A percentile compares a stretch with the other conserved stretches of the same genome.
These are phyloP conservation scores for Colletotrichum cordylinicola DNA, from an alignment of 2,329 filamentous ascomycete species.

Conservation along the genomic window DNA sequence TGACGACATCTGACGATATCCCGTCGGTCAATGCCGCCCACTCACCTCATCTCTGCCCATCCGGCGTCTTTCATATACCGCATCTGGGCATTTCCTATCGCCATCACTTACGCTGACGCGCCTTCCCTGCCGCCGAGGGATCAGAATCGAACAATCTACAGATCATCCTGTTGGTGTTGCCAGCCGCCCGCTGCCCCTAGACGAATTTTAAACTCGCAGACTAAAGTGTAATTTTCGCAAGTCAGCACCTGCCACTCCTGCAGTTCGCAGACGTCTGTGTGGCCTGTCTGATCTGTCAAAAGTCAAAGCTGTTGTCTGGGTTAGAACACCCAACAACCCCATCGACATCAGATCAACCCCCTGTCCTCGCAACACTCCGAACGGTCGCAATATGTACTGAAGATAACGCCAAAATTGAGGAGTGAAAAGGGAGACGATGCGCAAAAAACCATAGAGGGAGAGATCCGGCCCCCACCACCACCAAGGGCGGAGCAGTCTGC, in stretches of 20 bases:
- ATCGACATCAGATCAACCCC: background rate
- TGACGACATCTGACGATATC: background rate
- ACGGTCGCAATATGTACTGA: background rate
- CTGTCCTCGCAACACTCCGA: background rate
- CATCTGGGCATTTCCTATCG: background rate
- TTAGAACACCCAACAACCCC: background rate
- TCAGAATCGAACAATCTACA: background rate
- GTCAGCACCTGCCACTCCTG: background rate
- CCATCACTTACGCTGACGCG: background rate
- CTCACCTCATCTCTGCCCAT: background rate
- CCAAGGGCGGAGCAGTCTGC: background rate
- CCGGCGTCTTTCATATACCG: background rate
- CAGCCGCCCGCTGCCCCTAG: background rate
- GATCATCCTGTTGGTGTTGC: background rate
- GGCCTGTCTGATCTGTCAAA: conserved; percentile 3
- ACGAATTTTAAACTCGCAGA: background rate
- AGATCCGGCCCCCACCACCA: background rate
- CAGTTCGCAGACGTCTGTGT: background rate
- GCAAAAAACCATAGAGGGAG: background rate
- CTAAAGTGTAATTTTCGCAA: background rate
- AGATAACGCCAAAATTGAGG: background rate
- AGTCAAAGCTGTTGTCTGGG: background rate
- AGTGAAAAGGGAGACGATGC: background rate
- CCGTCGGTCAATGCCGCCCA: background rate
- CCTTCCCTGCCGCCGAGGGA: background rate